Conservation (phyloP, 345 rosid species). For the Pugionium dolabratum region DNA sequence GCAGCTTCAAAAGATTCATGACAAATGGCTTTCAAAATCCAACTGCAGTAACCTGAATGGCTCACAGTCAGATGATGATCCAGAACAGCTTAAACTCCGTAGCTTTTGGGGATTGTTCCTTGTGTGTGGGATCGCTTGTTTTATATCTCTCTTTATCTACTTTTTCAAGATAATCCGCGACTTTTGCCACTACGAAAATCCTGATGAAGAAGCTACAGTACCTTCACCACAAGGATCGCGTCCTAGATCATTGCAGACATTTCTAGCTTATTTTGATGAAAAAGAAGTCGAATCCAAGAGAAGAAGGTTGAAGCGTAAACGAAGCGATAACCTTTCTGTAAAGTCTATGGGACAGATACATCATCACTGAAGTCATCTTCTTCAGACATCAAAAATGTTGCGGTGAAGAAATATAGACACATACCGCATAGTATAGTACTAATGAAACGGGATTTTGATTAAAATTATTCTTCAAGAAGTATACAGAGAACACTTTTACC, state of each 20-base stretch:
- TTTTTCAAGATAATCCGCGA: slow-evolving; percentile 51
- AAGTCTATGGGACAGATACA: slow-evolving; percentile 23
- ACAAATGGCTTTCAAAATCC: slow-evolving; percentile 62
- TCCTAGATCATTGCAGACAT: slow-evolving; percentile 57
- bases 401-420: slow-evolving; percentile 5
- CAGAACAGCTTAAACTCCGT: slow-evolving; percentile 64
- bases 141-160: slow-evolving; percentile 63
- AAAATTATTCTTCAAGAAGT: slow-evolving; percentile 6
- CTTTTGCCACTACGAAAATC: slow-evolving; percentile 42
- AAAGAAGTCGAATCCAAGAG: slow-evolving; percentile 52
- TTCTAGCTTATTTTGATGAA: slow-evolving; percentile 64
- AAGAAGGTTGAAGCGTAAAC: slow-evolving; percentile 61
- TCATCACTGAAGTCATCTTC: slow-evolving; percentile 17
- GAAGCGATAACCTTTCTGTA: slow-evolving; percentile 40
- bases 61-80: slow-evolving; percentile 40
- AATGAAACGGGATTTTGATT: slow-evolving; percentile 24
- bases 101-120: slow-evolving; percentile 90
- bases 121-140: slow-evolving; percentile 64
- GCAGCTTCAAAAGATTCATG: slow-evolving; percentile 71
- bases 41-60: slow-evolving; percentile 46
- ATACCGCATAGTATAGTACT: slow-evolving; percentile 11
- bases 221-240: slow-evolving; percentile 46
- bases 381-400: slow-evolving; percentile 7
- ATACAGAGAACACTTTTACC: background rate
- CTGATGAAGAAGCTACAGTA: slow-evolving; percentile 39